Conservation (phyloP, 1,139 yeast species). For the Meyerozyma guilliermondii region DNA sequence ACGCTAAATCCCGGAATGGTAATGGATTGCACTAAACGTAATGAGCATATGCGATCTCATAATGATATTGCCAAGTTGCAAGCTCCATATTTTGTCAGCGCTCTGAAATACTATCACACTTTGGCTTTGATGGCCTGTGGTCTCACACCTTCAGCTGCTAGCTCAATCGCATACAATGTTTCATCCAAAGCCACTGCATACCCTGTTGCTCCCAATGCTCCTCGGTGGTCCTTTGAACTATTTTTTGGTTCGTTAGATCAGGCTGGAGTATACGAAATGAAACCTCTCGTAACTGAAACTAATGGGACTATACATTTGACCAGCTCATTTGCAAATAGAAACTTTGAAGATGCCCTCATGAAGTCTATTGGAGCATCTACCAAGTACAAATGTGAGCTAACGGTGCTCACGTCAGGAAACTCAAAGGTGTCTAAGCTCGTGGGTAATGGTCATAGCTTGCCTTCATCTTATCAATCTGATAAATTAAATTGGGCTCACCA, state of each 20-base stretch:
- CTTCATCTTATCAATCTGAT: conserved; percentile 27
- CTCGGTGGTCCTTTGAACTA: conserved; percentile 28
- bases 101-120: conserved; percentile 25
- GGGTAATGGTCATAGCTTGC: conserved; percentile 26
- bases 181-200: conserved; percentile 23
- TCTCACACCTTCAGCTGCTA: conserved; percentile 17
- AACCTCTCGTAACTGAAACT: conserved; percentile 22
- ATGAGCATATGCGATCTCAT: conserved; percentile 26
- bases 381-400: conserved; percentile 16
- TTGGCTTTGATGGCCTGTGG: conserved; percentile 31
- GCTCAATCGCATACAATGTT: conserved; percentile 12
- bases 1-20: conserved; percentile 31
- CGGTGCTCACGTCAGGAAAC: conserved; percentile 26
- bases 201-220: conserved; percentile 13
- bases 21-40: conserved; percentile 11
- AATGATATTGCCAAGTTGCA: conserved; percentile 26
- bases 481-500: conserved; percentile 19
- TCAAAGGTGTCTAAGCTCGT: conserved; percentile 27
- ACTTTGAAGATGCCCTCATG: conserved; percentile 4
- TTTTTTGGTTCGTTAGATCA: conserved; percentile 37
- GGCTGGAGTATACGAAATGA: conserved; percentile 39
- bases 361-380: conserved; percentile 2
- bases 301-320: conserved; percentile 25
- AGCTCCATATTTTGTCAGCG: conserved; percentile 19
- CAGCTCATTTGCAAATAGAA: conserved; percentile 18